A percentile compares a stretch with the other conserved stretches of the same genome.
Evolutionary conservation across 768 basidiomycete species (phyloP).

Genomic region (Lactarius sanguifluus): DNA sequence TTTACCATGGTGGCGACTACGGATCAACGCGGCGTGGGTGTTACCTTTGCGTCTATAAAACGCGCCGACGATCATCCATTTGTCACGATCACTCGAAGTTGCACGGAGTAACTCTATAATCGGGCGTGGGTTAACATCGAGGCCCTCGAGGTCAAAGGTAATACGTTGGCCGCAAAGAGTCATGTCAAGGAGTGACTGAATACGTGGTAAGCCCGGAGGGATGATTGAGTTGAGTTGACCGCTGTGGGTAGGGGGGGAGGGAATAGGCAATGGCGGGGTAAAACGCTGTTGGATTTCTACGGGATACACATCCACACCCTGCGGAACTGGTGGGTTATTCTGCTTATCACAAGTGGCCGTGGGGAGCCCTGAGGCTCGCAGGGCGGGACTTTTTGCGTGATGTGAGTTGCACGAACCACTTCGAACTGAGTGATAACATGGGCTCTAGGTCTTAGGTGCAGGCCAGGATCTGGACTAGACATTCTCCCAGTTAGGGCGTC

Average conservation of each 20-base stretch:
- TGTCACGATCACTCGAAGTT: constrained; percentile 48
- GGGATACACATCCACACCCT: background rate
- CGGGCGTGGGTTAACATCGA: constrained; percentile 45
- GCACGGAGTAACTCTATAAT: constrained; percentile 49
- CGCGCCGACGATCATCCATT: constrained; percentile 56
- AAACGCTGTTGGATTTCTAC: background rate
- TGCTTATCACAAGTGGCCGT: background rate
- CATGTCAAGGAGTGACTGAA: constrained; percentile 26
- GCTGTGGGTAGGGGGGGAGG: background rate
- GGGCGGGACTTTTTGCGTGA: background rate
- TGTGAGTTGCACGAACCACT: background rate
- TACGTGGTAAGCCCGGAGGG: constrained; percentile 14
- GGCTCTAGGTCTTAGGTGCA: background rate
- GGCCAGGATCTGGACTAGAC: background rate
- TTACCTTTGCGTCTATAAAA: constrained; percentile 53
- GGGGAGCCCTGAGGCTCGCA: background rate
- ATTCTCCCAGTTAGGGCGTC: background rate
- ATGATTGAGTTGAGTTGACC: constrained; percentile 5
- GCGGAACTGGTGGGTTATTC: background rate
- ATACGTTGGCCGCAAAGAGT: constrained; percentile 21
- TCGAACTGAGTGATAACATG: background rate
- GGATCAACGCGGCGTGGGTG: constrained; percentile 42
- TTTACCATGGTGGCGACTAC: constrained; percentile 49
- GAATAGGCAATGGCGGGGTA: background rate
- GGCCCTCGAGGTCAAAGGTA: constrained; percentile 43